Conservation (phyloP, 2,329 filamentous ascomycete genomes). For the Diaporthe sp. region DNA sequence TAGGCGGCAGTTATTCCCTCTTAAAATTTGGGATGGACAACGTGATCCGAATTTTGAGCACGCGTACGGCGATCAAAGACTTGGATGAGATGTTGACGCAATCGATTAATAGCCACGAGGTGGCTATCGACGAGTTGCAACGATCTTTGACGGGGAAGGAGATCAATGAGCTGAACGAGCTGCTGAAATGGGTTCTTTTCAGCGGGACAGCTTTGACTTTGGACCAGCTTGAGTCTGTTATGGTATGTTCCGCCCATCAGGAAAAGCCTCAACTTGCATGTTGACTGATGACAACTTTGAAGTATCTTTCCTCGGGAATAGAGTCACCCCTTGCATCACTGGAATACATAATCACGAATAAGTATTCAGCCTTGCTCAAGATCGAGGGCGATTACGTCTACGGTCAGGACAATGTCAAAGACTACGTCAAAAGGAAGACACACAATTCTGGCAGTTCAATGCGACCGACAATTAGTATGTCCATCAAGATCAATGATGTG, state of each 20-base stretch:
- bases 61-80: slow-evolving; percentile 41
- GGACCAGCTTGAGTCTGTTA: slow-evolving; percentile 45
- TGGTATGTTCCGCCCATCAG: slow-evolving; percentile 42
- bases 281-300: neutral
- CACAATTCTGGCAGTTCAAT: slow-evolving; percentile 1
- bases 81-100: slow-evolving; percentile 43
- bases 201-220: slow-evolving; percentile 36
- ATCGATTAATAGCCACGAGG: slow-evolving; percentile 44
- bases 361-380: slow-evolving; percentile 45
- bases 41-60: slow-evolving; percentile 43
- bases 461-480: slow-evolving; percentile 46
- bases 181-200: slow-evolving; percentile 47
- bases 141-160: slow-evolving; percentile 44
- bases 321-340: slow-evolving; percentile 44
- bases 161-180: slow-evolving; percentile 46
- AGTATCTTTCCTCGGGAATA: slow-evolving; percentile 44
- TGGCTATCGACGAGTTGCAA: slow-evolving; percentile 45
- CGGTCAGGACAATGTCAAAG: slow-evolving; percentile 41
- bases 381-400: slow-evolving; percentile 41
- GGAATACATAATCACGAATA: slow-evolving; percentile 45
- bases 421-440: slow-evolving; percentile 42
- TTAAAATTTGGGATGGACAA: slow-evolving; percentile 43
- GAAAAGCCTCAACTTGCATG: too few species aligned
- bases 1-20: slow-evolving; percentile 43
- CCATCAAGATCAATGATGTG: slow-evolving; percentile 47